These are phyloP conservation scores for Trametes cubensis DNA, from an alignment of 768 basidiomycete genomes.

Conservation along the genomic window DNA sequence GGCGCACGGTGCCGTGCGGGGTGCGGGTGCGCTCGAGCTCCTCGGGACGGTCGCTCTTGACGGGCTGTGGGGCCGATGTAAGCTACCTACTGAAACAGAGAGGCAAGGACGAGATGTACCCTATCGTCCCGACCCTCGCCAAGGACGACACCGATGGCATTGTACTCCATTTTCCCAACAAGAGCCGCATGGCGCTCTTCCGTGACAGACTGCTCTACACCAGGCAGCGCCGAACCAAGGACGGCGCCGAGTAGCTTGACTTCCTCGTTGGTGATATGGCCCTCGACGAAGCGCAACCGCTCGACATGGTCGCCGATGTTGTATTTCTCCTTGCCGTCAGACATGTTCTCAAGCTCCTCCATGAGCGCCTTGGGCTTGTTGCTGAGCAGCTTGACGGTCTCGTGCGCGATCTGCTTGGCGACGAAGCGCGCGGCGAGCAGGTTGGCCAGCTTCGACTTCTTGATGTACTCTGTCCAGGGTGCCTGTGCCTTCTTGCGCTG, in stretches of 20 bases:
- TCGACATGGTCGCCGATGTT: slow-evolving; percentile 77
- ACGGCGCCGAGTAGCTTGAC: slow-evolving; percentile 53
- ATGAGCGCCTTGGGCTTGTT: slow-evolving; percentile 27
- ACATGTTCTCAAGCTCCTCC: slow-evolving; percentile 35
- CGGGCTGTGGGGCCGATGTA: slow-evolving; percentile 46
- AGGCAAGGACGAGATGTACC: slow-evolving; percentile 42
- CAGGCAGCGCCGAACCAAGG: slow-evolving; percentile 64
- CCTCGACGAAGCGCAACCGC: slow-evolving; percentile 67
- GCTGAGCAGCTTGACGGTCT: slow-evolving; percentile 58
- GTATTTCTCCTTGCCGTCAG: slow-evolving; percentile 59
- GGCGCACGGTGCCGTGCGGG: slow-evolving; percentile 71
- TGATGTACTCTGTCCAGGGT: slow-evolving; percentile 58
- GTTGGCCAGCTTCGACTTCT: slow-evolving; percentile 48
- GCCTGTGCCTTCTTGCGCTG: slow-evolving; percentile 63
- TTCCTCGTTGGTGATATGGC: slow-evolving; percentile 52
- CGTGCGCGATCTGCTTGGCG: slow-evolving; percentile 67
- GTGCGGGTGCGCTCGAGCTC: slow-evolving; percentile 76
- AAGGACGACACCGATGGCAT: slow-evolving; percentile 73
- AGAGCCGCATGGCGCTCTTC: slow-evolving; percentile 63
- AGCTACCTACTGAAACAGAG: background rate
- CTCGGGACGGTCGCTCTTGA: slow-evolving; percentile 58
- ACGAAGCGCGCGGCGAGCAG: slow-evolving; percentile 73
- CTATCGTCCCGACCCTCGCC: slow-evolving; percentile 69
- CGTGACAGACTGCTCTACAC: slow-evolving; percentile 70
- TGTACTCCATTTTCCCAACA: slow-evolving; percentile 74